A percentile compares a stretch with the other conserved stretches of the same genome.
Evolutionary conservation across 2,329 filamentous ascomycete genomes (phyloP).

Genomic region (Ophiostoma novo-ulmi): DNA sequence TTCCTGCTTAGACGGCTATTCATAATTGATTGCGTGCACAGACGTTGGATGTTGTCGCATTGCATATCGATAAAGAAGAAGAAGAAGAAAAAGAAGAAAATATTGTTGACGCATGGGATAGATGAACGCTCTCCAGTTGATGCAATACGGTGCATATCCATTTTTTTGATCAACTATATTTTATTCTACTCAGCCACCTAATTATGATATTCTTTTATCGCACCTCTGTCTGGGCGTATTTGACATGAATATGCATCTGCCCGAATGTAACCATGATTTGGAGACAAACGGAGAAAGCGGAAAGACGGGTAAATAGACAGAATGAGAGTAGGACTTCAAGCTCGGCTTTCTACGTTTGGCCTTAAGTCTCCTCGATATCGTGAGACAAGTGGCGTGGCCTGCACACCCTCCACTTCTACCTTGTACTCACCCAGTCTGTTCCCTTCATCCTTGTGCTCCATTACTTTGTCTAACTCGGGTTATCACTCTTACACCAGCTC

Average conservation of each 20-base stretch:
- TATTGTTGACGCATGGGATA: too few species aligned
- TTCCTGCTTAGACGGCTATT: background rate
- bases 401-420: background rate
- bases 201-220: too few species aligned
- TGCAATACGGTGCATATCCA: too few species aligned
- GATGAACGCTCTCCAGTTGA: too few species aligned
- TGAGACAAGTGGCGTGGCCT: background rate
- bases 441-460: background rate
- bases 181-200: too few species aligned
- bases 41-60: background rate
- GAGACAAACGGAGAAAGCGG: background rate
- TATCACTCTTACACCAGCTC: too few species aligned
- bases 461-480: background rate
- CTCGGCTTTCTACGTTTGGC: background rate
- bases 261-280: background rate
- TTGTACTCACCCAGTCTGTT: background rate
- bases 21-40: background rate
- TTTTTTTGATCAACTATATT: too few species aligned
- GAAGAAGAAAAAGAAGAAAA: background rate
- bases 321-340: background rate
- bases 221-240: background rate
- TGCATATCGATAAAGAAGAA: background rate
- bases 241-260: background rate
- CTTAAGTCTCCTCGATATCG: background rate
- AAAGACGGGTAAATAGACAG: background rate